Base-by-base conservation (phyloP, 495 filamentous ascomycete species). In the Parathielavia hyrcaniae region DNA sequence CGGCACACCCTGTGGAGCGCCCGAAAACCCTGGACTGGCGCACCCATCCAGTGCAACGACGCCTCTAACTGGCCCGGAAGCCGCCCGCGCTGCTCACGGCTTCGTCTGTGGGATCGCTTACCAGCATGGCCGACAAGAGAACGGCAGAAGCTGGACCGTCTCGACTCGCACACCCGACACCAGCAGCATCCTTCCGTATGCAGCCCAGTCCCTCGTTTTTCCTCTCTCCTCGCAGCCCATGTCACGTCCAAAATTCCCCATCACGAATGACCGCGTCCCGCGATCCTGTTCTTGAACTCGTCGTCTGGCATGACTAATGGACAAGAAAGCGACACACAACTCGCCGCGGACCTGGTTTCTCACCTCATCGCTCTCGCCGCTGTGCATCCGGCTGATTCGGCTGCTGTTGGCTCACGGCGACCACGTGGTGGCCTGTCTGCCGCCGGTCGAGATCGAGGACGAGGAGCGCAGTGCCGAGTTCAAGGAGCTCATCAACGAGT, bases 351-450 rank as follows among this genome's bases (percentile, higher is more conserved):
- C 89, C 69, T 97, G 93, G 91, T 86, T 97, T 66, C 78, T 97
- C 57, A 95, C 91, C 26, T 86, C 87, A 47, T 85, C 87, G 19
- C 78, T 89, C 61, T 87, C 88, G 50, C 90, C 91, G n/a, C 81
- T 95, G 64, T 84, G 79, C 39, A 74, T 85, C 49, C 78, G 81
- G 22, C 78, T 92, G 61, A 83, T 87, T 47, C 81, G 86, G 46
- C 83, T 88, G 64, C 76, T 89, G 50, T 84, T 96, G 43, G 82
- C 79, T 20, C 90, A 96, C 73, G 90, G 93, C 44, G 93, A 97
- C 69, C 88, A 81, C 66, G 86, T 91, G 20, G 83, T 90, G 17
- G 85, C 88, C 26, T 90, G 90, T 46, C 75, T 95, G 22, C 81
- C 82, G 22, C 83, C 88, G 17, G 71, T 77, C 59, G 86, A 89